These are phyloP conservation scores for Ballota nigra DNA, from an alignment of 257 asterid species.

Conservation along the genomic window DNA sequence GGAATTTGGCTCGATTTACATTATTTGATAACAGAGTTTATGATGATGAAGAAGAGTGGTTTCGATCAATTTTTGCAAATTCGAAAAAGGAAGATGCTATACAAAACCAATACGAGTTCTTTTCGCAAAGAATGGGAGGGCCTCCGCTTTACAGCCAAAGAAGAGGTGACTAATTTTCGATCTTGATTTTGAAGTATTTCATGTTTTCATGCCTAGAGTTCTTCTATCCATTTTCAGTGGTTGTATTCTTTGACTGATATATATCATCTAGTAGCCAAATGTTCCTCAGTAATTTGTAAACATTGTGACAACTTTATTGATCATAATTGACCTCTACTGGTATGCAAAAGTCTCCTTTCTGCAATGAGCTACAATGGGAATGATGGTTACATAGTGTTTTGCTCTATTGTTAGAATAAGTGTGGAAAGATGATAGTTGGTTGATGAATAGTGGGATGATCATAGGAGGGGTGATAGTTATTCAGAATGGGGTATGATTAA, in stretches of 20 bases:
- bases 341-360: not conserved
- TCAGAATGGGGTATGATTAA: not conserved
- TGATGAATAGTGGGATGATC: not conserved
- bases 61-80: conserved; percentile 72
- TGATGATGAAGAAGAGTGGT: conserved; percentile 94
- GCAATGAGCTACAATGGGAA: not conserved
- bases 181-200: no score
- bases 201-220: no score
- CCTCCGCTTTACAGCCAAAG: conserved; percentile 84
- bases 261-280: no score
- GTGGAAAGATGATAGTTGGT: no score
- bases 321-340: no score
- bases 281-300: no score
- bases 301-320: no score
- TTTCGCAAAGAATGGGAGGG: conserved; percentile 96
- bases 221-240: no score
- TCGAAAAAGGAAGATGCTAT: conserved; percentile 93
- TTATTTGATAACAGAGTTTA: conserved; percentile 58
- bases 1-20: no score
- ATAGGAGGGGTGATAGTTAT: not conserved
- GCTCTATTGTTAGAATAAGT: not conserved
- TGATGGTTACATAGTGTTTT: not conserved
- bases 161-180: no score
- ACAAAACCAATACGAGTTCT: conserved; percentile 94
- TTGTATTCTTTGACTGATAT: no score